phyloP scores from a whole-genome alignment of 2,329 filamentous ascomycete species.

The Fusarium armeniacum region DNA sequence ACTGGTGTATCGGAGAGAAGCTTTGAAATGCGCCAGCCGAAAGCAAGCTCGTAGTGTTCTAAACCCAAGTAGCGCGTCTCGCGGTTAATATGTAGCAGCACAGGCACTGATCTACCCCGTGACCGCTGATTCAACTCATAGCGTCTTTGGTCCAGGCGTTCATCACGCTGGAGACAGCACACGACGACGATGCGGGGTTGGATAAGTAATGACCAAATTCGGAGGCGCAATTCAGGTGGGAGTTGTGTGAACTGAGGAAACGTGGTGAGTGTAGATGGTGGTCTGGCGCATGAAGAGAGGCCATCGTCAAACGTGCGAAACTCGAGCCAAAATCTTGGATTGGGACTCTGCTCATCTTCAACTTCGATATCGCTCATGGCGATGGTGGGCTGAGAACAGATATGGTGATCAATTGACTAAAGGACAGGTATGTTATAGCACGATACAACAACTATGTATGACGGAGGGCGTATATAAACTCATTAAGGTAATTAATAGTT shows the following conservation, averaged over 20 bases:
- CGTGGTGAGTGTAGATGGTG: conserved; percentile 38
- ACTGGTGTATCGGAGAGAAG: conserved; percentile 55
- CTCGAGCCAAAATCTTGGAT: conserved; percentile 60
- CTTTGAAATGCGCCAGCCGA: conserved; percentile 62
- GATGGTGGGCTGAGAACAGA: conserved; percentile 7
- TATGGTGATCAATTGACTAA: conserved; percentile 21
- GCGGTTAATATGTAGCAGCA: conserved; percentile 60
- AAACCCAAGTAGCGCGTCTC: conserved; percentile 61
- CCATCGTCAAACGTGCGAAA: conserved; percentile 62
- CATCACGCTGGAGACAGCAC: conserved; percentile 58
- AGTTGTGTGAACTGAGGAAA: conserved; percentile 58
- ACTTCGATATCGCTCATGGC: conserved; percentile 43
- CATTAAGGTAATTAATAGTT: conserved; percentile 2
- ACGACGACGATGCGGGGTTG: conserved; percentile 61
- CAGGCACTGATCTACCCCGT: conserved; percentile 53
- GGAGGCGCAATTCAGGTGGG: conserved; percentile 63
- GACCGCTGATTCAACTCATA: conserved; percentile 49
- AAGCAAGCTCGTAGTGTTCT: conserved; percentile 61
- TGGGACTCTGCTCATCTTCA: conserved; percentile 46
- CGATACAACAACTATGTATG: background rate
- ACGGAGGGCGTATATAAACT: background rate
- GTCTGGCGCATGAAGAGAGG: conserved; percentile 40
- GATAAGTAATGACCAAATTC: conserved; percentile 62
- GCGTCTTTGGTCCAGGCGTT: conserved; percentile 49
- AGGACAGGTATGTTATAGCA: background rate